These are phyloP conservation scores for Ambrosiella cleistominuta DNA, from an alignment of 2,329 filamentous ascomycete genomes.

Conservation along the genomic window DNA sequence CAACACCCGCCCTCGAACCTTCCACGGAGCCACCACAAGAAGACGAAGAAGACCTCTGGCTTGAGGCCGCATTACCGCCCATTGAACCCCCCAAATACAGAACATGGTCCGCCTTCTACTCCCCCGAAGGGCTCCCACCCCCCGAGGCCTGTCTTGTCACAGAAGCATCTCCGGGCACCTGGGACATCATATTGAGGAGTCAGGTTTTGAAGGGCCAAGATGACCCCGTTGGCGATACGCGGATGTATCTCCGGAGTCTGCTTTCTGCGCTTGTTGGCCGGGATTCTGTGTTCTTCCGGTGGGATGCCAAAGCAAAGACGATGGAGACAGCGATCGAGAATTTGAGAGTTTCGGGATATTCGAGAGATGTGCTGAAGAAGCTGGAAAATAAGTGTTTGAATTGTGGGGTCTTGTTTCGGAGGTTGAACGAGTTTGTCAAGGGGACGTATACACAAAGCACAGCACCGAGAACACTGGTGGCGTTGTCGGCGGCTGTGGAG, in stretches of 20 bases:
- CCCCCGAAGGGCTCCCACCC: slow-evolving; percentile 17
- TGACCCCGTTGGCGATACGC: slow-evolving; percentile 26
- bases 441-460: slow-evolving; percentile 27
- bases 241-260: slow-evolving; percentile 37
- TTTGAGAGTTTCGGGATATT: slow-evolving; percentile 39
- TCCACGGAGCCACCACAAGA: background rate
- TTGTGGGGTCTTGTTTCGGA: slow-evolving; percentile 30
- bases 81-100: slow-evolving; percentile 28
- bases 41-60: slow-evolving; percentile 29
- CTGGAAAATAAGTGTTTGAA: slow-evolving; percentile 30
- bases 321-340: slow-evolving; percentile 33
- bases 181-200: slow-evolving; percentile 42
- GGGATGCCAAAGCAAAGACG: slow-evolving; percentile 30
- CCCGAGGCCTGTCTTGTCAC: slow-evolving; percentile 40
- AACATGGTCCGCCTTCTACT: slow-evolving; percentile 53
- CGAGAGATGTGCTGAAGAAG: slow-evolving; percentile 30
- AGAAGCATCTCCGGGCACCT: slow-evolving; percentile 47
- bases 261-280: slow-evolving; percentile 51
- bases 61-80: slow-evolving; percentile 21
- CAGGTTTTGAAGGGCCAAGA: slow-evolving; percentile 22
- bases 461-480: slow-evolving; percentile 30
- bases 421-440: slow-evolving; percentile 30
- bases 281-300: slow-evolving; percentile 53
- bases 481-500: slow-evolving; percentile 33
- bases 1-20: background rate